Evolutionary conservation across 163 green algal species (phyloP).

Genomic region (Smithsoniella earleae): DNA sequence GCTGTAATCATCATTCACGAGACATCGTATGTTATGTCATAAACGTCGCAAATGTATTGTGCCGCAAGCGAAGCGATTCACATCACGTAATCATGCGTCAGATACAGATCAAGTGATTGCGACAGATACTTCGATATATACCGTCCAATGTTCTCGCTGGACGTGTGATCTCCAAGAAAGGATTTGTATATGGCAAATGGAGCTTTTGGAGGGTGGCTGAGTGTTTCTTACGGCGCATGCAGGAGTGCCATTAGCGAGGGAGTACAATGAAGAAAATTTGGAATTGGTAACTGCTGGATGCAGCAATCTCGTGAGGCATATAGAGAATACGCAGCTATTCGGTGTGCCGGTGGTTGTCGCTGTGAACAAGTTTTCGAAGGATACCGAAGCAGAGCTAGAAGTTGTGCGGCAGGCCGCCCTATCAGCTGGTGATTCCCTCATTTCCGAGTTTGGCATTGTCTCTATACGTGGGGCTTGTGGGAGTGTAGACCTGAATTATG

Average conservation of each 20-base stretch:
- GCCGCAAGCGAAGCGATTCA: too few species aligned
- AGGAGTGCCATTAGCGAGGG: conserved; percentile 76
- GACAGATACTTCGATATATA: too few species aligned
- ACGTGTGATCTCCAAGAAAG: too few species aligned
- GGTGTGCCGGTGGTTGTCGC: conserved; percentile 89
- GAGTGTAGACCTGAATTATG: background rate
- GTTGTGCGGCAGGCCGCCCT: conserved; percentile 54
- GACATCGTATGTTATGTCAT: too few species aligned
- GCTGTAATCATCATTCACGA: too few species aligned
- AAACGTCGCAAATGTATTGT: too few species aligned
- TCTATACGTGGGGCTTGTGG: too few species aligned
- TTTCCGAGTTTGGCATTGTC: background rate
- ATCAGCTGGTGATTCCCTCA: conserved; percentile 37
- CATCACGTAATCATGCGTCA: too few species aligned
- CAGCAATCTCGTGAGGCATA: conserved; percentile 78
- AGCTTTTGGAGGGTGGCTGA: background rate
- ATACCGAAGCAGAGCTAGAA: conserved; percentile 75
- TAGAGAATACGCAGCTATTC: conserved; percentile 76
- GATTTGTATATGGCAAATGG: background rate
- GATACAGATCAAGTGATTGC: too few species aligned
- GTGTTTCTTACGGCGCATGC: conserved; percentile 16
- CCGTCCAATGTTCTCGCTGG: too few species aligned
- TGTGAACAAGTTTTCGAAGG: conserved; percentile 85
- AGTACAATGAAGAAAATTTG: conserved; percentile 83
- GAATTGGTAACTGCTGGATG: conserved; percentile 62